Evolutionary conservation across 2,329 filamentous ascomycete genomes (phyloP).

Genomic region (Curvularia verruculosa): DNA sequence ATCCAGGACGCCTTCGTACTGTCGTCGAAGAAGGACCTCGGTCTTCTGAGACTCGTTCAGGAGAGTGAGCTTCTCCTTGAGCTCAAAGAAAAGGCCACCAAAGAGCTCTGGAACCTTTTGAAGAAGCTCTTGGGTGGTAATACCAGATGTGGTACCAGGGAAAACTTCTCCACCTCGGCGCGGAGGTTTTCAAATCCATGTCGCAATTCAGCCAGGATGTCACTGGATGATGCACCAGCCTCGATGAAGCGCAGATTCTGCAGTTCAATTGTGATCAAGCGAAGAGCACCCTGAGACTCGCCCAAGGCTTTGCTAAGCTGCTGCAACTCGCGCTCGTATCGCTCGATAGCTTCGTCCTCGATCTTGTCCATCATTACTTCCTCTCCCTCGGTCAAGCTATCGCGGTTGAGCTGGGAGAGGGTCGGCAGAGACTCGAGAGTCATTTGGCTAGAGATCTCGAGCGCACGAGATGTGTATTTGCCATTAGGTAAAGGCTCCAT

Average conservation of each 20-base stretch:
- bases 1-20: conserved; percentile 39
- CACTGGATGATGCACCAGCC: conserved; percentile 37
- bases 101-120: conserved; percentile 47
- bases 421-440: conserved; percentile 35
- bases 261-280: conserved; percentile 53
- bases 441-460: conserved; percentile 38
- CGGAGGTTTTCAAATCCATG: conserved; percentile 51
- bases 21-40: conserved; percentile 46
- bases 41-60: conserved; percentile 45
- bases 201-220: conserved; percentile 51
- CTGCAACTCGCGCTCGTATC: conserved; percentile 50
- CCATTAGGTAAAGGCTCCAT: conserved; percentile 36
- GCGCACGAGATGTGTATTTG: conserved; percentile 37
- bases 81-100: conserved; percentile 45
- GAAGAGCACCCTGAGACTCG: conserved; percentile 49
- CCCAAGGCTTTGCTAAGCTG: conserved; percentile 47
- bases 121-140: conserved; percentile 50
- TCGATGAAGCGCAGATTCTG: conserved; percentile 51
- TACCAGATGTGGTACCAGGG: conserved; percentile 46
- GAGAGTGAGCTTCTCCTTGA: conserved; percentile 38
- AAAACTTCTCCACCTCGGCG: conserved; percentile 50
- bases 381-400: conserved; percentile 33
- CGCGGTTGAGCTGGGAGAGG: conserved; percentile 35
- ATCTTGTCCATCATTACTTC: conserved; percentile 33
- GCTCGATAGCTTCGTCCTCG: conserved; percentile 45